These are phyloP conservation scores for Taphrina communis DNA, from an alignment of 1,139 yeast genomes.

Conservation along the genomic window DNA sequence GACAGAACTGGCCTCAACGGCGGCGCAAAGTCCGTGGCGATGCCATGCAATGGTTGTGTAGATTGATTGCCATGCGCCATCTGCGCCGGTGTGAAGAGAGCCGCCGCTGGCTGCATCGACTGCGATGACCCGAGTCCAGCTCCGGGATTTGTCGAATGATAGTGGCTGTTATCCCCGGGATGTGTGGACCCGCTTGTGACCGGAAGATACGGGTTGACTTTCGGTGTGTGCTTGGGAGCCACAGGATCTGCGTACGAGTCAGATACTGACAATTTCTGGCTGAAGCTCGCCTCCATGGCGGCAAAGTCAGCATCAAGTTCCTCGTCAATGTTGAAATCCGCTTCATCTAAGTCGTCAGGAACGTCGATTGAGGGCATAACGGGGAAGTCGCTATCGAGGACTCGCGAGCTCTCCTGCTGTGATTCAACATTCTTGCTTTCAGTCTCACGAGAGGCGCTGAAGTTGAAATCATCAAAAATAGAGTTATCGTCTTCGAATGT, in stretches of 20 bases:
- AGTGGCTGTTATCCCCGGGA: neutral
- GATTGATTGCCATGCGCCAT: neutral
- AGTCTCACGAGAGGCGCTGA: neutral
- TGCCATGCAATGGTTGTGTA: neutral
- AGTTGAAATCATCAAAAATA: neutral
- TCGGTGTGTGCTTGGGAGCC: neutral
- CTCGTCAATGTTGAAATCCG: slow-evolving; percentile 33
- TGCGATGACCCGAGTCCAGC: neutral
- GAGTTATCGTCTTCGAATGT: neutral
- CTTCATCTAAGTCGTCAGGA: slow-evolving; percentile 31
- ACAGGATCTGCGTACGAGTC: neutral
- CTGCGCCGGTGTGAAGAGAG: slow-evolving; percentile 28
- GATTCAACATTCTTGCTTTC: neutral
- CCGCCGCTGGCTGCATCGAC: neutral
- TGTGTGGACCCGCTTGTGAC: neutral
- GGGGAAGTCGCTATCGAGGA: neutral
- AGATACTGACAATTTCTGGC: slow-evolving; percentile 1
- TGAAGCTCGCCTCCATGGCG: slow-evolving; percentile 24
- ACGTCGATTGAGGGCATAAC: neutral
- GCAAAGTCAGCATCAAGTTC: slow-evolving; percentile 36
- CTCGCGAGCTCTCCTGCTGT: neutral
- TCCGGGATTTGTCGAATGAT: neutral
- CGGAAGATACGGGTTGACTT: slow-evolving; percentile 16
- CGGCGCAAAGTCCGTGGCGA: slow-evolving; percentile 12
- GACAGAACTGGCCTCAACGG: neutral